A percentile compares a stretch with the other conserved stretches of the same genome.
These are phyloP conservation scores for Penicillium capsulatum DNA, from an alignment of 2,329 filamentous ascomycete genomes.

Conservation along the genomic window DNA sequence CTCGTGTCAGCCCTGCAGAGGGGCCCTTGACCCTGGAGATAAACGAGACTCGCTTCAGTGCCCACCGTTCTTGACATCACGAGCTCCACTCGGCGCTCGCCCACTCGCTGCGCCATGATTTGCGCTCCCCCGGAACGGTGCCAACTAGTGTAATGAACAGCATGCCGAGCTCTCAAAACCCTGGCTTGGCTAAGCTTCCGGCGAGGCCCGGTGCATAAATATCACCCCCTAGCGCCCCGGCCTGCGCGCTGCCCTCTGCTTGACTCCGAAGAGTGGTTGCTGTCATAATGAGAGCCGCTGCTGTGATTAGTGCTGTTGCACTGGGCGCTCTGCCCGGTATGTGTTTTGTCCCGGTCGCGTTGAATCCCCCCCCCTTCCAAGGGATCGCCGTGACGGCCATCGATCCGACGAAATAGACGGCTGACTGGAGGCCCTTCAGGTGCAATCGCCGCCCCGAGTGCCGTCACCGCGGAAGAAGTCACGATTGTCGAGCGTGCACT, in stretches of 20 bases:
- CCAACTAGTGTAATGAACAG: constrained; percentile 1
- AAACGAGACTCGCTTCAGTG: too few relatives aligned
- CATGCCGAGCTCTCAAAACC: constrained; percentile 5
- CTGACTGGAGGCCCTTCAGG: too few relatives aligned
- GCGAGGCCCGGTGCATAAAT: constrained; percentile 16
- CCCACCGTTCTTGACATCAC: too few relatives aligned
- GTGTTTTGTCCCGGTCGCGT: constrained; percentile 7
- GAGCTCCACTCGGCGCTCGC: constrained; percentile 10
- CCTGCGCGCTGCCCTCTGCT: constrained; percentile 1
- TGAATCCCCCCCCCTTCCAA: neutral
- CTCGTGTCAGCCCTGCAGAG: too few relatives aligned
- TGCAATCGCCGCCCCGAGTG: constrained; percentile 16
- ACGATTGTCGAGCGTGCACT: constrained; percentile 39
- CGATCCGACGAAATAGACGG: too few relatives aligned
- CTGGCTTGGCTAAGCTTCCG: constrained; percentile 18
- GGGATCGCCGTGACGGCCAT: too few relatives aligned
- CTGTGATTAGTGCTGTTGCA: constrained; percentile 13
- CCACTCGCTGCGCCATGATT: constrained; percentile 17
- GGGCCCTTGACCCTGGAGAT: too few relatives aligned
- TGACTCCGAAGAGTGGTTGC: constrained; percentile 1
- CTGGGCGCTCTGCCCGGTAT: constrained; percentile 17
- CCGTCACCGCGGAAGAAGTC: constrained; percentile 7
- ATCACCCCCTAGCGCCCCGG: constrained; percentile 6
- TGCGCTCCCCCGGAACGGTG: constrained; percentile 8
- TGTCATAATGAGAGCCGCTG: constrained; percentile 16